Evolutionary conservation across 1,139 yeast species (phyloP).

Genomic region (Hanseniaspora uvarum): DNA sequence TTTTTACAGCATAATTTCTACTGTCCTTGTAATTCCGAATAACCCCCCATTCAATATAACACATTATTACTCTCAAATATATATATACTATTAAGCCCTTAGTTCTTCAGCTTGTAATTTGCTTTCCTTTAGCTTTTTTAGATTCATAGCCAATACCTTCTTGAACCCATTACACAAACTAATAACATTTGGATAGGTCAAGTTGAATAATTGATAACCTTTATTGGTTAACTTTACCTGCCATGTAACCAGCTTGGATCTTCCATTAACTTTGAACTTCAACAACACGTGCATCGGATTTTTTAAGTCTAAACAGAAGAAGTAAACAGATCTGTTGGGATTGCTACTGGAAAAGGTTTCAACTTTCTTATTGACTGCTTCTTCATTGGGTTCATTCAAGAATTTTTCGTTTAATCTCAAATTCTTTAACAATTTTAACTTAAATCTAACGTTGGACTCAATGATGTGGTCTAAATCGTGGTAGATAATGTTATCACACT

Average conservation of each 20-base stretch:
- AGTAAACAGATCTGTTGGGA: conserved; percentile 81
- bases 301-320: conserved; percentile 82
- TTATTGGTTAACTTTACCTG: conserved; percentile 79
- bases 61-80: not conserved
- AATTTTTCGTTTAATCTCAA: conserved; percentile 82
- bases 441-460: conserved; percentile 75
- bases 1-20: no score
- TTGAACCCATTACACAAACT: conserved; percentile 92
- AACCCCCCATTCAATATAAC: not conserved
- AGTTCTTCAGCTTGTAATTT: conserved; percentile 11
- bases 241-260: conserved; percentile 72
- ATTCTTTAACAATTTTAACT: conserved; percentile 74
- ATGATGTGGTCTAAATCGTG: conserved; percentile 88
- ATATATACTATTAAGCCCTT: not conserved
- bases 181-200: conserved; percentile 76
- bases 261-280: conserved; percentile 68
- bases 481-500: conserved; percentile 60
- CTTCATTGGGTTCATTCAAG: conserved; percentile 59
- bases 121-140: conserved; percentile 12
- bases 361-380: conserved; percentile 79
- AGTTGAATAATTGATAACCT: conserved; percentile 71
- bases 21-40: not conserved
- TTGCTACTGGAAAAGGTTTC: conserved; percentile 84
- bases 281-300: conserved; percentile 86
- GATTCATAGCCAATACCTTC: conserved; percentile 33